phyloP scores from a whole-genome alignment of 306 rosid genomes.

The Medicago lupulina region DNA sequence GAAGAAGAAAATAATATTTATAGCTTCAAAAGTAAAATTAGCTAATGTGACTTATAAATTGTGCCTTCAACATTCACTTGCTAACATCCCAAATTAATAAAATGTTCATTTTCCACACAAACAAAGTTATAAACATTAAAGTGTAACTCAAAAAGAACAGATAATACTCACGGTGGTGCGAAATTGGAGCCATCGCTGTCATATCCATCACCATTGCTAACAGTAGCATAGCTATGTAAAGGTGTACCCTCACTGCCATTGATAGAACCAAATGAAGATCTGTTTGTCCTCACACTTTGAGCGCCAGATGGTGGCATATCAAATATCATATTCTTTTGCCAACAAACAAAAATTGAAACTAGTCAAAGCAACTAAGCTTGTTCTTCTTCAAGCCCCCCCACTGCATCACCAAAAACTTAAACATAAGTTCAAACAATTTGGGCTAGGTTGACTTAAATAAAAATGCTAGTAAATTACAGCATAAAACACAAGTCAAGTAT shows the following conservation, averaged over 20 bases:
- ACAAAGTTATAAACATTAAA: background rate
- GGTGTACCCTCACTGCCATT: constrained; percentile 64
- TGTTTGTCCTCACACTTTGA: constrained; percentile 68
- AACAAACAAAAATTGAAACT: constrained; percentile 38
- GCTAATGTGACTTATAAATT: too few relatives aligned
- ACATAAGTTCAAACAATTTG: background rate
- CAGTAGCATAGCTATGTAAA: constrained; percentile 51
- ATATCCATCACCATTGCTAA: constrained; percentile 67
- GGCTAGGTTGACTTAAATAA: constrained; percentile 15
- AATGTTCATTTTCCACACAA: constrained; percentile 1
- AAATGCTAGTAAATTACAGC: constrained; percentile 22
- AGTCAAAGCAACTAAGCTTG: constrained; percentile 37
- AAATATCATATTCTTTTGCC: constrained; percentile 60
- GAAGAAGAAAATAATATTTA: background rate
- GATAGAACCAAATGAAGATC: constrained; percentile 70
- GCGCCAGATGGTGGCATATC: constrained; percentile 63
- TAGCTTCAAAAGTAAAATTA: background rate
- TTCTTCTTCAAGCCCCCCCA: constrained; percentile 30
- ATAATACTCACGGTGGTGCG: constrained; percentile 76
- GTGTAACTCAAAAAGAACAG: constrained; percentile 2
- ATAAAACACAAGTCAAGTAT: constrained; percentile 4
- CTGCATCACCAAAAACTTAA: constrained; percentile 34
- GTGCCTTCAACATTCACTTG: background rate
- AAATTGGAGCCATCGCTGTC: constrained; percentile 75
- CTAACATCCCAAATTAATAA: constrained; percentile 22